Conservation (phyloP, 441 rosid species). For the Theobroma grandiflorum region DNA sequence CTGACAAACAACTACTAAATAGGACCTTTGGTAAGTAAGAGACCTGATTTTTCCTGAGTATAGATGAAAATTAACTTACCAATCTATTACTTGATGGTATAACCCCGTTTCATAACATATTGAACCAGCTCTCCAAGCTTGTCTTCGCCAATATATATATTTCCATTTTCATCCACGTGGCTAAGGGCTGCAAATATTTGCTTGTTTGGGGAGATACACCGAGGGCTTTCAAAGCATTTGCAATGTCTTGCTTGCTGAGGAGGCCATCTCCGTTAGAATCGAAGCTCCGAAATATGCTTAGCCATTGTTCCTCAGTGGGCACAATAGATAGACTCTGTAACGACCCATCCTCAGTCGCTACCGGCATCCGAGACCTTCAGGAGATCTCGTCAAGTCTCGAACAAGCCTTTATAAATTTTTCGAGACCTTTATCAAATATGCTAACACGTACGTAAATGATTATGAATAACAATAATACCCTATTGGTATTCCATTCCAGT, state of each 20-base stretch:
- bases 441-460: too few relatives aligned
- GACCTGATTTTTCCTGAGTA: neutral
- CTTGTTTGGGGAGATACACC: neutral
- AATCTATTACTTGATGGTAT: neutral
- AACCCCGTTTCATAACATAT: neutral
- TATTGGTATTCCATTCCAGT: too few relatives aligned
- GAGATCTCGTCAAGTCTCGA: too few relatives aligned
- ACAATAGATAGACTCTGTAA: neutral
- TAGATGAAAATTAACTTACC: neutral
- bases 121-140: conserved; percentile 7
- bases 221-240: conserved; percentile 14
- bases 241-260: conserved; percentile 25
- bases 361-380: too few relatives aligned
- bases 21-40: too few relatives aligned
- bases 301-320: conserved; percentile 14
- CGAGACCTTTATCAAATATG: too few relatives aligned
- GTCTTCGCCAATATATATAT: neutral
- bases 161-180: conserved; percentile 21
- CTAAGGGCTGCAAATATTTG: neutral
- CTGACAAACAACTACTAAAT: neutral
- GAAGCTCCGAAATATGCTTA: neutral
- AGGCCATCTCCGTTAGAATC: conserved; percentile 25
- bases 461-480: too few relatives aligned
- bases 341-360: too few relatives aligned
- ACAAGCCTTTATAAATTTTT: too few relatives aligned